These are phyloP conservation scores for Xylaria cubensis DNA, from an alignment of 495 filamentous ascomycete species.

Conservation along the genomic window DNA sequence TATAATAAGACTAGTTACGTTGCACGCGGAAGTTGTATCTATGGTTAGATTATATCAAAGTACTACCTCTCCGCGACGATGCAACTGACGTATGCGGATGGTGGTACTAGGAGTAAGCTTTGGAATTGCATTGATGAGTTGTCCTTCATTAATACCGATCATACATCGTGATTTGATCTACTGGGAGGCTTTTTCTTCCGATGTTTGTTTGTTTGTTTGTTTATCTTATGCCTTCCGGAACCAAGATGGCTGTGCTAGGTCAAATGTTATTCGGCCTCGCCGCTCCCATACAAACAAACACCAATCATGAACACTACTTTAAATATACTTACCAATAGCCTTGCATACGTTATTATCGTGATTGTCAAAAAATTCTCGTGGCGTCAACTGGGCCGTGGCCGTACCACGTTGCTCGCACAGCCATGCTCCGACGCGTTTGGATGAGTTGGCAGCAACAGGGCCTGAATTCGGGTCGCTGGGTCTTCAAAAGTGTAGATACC, in stretches of 20 bases:
- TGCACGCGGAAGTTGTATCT: conserved; percentile 11
- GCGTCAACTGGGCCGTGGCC: background rate
- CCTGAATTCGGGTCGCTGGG: conserved; percentile 8
- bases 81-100: conserved; percentile 1
- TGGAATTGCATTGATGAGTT: conserved; percentile 18
- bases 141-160: conserved; percentile 2
- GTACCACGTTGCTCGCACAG: conserved; percentile 6
- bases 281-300: background rate
- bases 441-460: conserved; percentile 18
- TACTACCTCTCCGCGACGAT: conserved; percentile 18
- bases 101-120: background rate
- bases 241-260: background rate
- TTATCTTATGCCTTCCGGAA: background rate
- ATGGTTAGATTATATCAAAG: background rate
- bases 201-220: conserved; percentile 14
- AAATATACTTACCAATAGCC: background rate
- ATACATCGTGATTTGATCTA: background rate
- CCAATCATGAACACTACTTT: background rate
- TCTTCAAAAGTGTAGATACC: background rate
- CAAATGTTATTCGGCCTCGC: conserved; percentile 3
- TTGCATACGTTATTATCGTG: background rate
- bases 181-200: background rate
- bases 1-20: background rate
- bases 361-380: background rate
- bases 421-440: background rate